phyloP scores from a whole-genome alignment of 768 basidiomycete species.

The Russula virescens region DNA sequence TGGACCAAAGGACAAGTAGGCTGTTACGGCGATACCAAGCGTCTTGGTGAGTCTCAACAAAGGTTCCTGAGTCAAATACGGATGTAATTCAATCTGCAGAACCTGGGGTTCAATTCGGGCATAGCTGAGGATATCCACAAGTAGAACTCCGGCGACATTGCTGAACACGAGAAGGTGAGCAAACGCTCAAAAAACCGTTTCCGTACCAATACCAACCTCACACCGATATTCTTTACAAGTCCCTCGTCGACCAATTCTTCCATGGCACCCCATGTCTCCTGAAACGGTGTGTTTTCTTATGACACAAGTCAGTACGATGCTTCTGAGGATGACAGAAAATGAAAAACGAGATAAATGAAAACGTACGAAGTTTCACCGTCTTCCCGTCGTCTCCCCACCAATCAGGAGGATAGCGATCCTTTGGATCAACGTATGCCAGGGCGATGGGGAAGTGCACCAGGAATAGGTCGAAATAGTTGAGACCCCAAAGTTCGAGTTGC shows the following conservation, averaged over 20 bases:
- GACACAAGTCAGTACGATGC: not conserved
- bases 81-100: constrained; percentile 57
- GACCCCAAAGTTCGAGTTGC: constrained; percentile 76
- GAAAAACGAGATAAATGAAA: not conserved
- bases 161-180: constrained; percentile 33
- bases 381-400: constrained; percentile 74
- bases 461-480: constrained; percentile 80
- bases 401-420: constrained; percentile 71
- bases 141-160: constrained; percentile 66
- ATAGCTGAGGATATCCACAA: constrained; percentile 74
- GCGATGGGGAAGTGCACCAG: constrained; percentile 84
- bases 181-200: not conserved
- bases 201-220: constrained; percentile 42
- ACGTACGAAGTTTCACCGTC: constrained; percentile 51
- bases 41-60: constrained; percentile 41
- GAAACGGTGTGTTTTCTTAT: constrained; percentile 59
- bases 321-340: not conserved
- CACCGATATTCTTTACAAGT: constrained; percentile 70
- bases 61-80: constrained; percentile 46
- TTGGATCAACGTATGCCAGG: constrained; percentile 73
- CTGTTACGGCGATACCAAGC: constrained; percentile 47
- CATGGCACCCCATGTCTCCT: constrained; percentile 84
- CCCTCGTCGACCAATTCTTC: constrained; percentile 72
- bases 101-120: constrained; percentile 58
- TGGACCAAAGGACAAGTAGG: constrained; percentile 52